Conservation (phyloP, 768 basidiomycete genomes). For the Xerocomellus amylosporus region DNA sequence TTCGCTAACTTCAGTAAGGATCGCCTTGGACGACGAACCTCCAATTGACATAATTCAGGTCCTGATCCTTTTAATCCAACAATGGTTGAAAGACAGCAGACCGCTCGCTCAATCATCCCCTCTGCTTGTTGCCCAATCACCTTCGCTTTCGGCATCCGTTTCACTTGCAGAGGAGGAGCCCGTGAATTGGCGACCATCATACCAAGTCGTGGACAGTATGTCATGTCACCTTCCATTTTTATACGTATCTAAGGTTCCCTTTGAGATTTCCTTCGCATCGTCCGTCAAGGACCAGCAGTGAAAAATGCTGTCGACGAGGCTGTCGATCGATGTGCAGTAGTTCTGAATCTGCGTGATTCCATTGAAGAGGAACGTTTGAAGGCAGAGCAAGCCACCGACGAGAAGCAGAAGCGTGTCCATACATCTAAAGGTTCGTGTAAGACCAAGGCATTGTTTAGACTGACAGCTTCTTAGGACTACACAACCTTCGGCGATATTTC, state of each 20-base stretch:
- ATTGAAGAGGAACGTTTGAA: conserved; percentile 80
- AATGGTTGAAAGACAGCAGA: conserved; percentile 62
- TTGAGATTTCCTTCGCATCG: conserved; percentile 76
- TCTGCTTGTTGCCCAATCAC: conserved; percentile 31
- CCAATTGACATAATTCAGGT: conserved; percentile 43
- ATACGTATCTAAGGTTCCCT: conserved; percentile 3
- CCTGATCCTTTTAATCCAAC: conserved; percentile 76
- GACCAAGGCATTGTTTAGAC: neutral
- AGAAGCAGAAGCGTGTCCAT: conserved; percentile 60
- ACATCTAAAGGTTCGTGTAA: conserved; percentile 63
- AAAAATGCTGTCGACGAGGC: conserved; percentile 85
- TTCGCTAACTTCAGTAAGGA: conserved; percentile 78
- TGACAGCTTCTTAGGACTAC: conserved; percentile 50
- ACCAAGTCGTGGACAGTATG: conserved; percentile 88
- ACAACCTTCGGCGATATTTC: conserved; percentile 82
- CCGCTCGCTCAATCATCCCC: conserved; percentile 32
- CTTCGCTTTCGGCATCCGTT: conserved; percentile 43
- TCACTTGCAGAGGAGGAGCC: conserved; percentile 30
- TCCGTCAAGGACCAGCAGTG: conserved; percentile 81
- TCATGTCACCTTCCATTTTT: neutral
- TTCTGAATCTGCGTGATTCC: conserved; percentile 82
- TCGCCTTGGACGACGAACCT: neutral
- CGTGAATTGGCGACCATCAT: conserved; percentile 55
- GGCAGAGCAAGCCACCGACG: conserved; percentile 76
- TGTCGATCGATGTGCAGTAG: conserved; percentile 80